Conservation (phyloP, 306 rosid species). For the Vigna nakashimae region DNA sequence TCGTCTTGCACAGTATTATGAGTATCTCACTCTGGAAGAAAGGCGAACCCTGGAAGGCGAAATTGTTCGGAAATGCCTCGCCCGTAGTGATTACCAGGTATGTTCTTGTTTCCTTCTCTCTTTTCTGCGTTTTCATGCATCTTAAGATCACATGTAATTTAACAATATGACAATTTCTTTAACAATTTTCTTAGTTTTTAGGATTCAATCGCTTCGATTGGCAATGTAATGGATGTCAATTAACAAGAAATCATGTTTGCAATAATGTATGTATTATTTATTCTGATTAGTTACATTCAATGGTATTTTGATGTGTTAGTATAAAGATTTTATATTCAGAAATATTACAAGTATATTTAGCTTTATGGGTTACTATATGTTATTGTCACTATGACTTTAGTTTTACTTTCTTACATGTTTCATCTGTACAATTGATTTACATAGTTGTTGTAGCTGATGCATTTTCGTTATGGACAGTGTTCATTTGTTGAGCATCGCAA, state of each 20-base stretch:
- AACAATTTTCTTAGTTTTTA: neutral
- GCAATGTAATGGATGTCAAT: too few relatives aligned
- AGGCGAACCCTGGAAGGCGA: slow-evolving; percentile 88
- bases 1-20: slow-evolving; percentile 94
- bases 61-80: slow-evolving; percentile 93
- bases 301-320: neutral
- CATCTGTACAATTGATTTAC: neutral
- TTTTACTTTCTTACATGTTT: too few relatives aligned
- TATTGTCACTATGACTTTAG: too few relatives aligned
- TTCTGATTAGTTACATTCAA: neutral
- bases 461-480: slow-evolving; percentile 66
- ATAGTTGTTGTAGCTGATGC: slow-evolving; percentile 36
- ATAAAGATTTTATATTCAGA: neutral
- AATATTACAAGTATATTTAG: too few relatives aligned
- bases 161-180: neutral
- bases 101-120: neutral
- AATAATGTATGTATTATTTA: too few relatives aligned
- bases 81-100: slow-evolving; percentile 87
- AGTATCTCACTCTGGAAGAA: slow-evolving; percentile 81
- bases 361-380: too few relatives aligned
- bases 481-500: slow-evolving; percentile 97
- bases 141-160: too few relatives aligned
- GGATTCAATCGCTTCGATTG: neutral
- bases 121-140: neutral
- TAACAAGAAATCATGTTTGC: too few relatives aligned